Evolutionary conservation across 306 rosid species (phyloP).

Genomic region (Crotalaria pallida): DNA sequence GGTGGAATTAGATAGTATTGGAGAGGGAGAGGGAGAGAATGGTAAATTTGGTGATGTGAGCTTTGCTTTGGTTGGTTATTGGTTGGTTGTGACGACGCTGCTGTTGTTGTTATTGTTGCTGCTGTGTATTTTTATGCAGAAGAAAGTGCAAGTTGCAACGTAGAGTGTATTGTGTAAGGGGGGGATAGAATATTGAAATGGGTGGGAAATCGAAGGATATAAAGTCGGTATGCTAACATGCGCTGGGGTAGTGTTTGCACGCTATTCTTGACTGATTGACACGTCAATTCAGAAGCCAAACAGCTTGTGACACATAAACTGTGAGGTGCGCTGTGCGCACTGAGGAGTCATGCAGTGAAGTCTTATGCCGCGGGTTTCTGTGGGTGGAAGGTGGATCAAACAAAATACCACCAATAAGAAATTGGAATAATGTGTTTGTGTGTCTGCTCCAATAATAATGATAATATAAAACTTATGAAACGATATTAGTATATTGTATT

Average conservation of each 20-base stretch:
- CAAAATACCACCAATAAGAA: neutral
- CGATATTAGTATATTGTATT: too few species aligned
- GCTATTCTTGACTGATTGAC: neutral
- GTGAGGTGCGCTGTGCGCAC: neutral
- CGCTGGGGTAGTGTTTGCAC: neutral
- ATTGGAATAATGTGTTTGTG: neutral
- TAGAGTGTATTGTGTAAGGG: too few species aligned
- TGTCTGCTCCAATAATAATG: neutral
- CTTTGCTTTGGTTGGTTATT: conserved; percentile 8
- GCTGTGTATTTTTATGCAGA: conserved; percentile 18
- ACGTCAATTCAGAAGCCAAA: conserved; percentile 16
- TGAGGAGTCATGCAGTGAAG: neutral
- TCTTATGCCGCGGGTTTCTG: neutral
- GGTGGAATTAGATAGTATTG: conserved; percentile 24
- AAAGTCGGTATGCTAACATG: neutral
- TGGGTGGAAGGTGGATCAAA: neutral
- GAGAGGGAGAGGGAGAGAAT: neutral
- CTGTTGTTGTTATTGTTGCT: neutral
- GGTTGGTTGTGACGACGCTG: neutral
- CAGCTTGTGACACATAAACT: conserved; percentile 9
- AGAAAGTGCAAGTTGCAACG: conserved; percentile 9
- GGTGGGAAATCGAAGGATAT: conserved; percentile 17
- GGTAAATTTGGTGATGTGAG: neutral
- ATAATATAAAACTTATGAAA: too few species aligned
- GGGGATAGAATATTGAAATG: conserved; percentile 13